Conservation (phyloP, 2,329 filamentous ascomycete genomes). For the Endocalyx cinctus region DNA sequence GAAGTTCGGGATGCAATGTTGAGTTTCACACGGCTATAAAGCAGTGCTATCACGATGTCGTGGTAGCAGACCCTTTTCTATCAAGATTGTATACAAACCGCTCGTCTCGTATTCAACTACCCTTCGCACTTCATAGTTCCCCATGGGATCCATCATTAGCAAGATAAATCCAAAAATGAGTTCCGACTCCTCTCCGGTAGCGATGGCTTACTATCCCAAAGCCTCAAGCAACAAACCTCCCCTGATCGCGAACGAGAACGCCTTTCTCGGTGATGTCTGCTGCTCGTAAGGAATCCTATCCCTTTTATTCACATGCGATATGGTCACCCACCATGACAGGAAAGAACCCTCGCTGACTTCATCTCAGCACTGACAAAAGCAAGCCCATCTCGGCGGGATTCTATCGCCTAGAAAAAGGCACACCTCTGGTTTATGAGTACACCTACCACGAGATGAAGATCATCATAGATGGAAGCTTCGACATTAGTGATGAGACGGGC, state of each 20-base stretch:
- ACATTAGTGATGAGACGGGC: slow-evolving; percentile 60
- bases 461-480: slow-evolving; percentile 62
- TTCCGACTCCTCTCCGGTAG: slow-evolving; percentile 9
- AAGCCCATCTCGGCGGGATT: slow-evolving; percentile 61
- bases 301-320: background rate
- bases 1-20: too few species aligned
- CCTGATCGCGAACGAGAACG: slow-evolving; percentile 63
- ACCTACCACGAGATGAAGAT: slow-evolving; percentile 73
- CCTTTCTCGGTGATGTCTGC: slow-evolving; percentile 60
- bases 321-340: background rate
- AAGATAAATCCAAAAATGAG: slow-evolving; percentile 11
- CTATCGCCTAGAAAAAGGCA: slow-evolving; percentile 64
- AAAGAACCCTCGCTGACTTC: slow-evolving; percentile 5
- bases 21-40: too few species aligned
- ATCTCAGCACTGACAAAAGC: slow-evolving; percentile 46
- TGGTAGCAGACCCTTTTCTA: too few species aligned
- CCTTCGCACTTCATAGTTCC: too few species aligned
- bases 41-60: too few species aligned
- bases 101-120: too few species aligned
- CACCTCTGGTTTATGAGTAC: slow-evolving; percentile 64
- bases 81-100: too few species aligned
- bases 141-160: slow-evolving; percentile 14
- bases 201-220: slow-evolving; percentile 43
- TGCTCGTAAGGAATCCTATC: slow-evolving; percentile 37
- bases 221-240: slow-evolving; percentile 61